Conservation (phyloP, 768 basidiomycete genomes). For the Naganishia friedmannii region DNA sequence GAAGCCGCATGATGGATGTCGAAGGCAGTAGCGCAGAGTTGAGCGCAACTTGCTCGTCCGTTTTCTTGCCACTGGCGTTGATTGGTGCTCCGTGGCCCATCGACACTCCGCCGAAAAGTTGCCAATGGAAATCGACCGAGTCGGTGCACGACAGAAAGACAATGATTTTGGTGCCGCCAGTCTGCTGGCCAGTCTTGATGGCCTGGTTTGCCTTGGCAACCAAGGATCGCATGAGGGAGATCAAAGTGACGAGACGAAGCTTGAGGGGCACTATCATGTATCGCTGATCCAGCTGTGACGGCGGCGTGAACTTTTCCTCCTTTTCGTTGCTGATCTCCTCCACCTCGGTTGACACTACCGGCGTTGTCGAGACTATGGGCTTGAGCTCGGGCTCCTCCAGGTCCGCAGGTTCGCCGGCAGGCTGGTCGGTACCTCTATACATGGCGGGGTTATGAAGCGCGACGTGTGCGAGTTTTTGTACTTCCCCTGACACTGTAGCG, state of each 20-base stretch:
- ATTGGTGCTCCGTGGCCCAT: conserved; percentile 59
- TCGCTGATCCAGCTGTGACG: conserved; percentile 87
- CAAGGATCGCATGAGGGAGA: conserved; percentile 79
- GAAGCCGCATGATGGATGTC: conserved; percentile 78
- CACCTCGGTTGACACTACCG: conserved; percentile 32
- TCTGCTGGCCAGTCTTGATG: conserved; percentile 41
- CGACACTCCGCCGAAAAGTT: conserved; percentile 66
- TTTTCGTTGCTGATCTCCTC: conserved; percentile 30
- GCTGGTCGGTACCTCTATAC: conserved; percentile 67
- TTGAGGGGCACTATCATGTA: conserved; percentile 87
- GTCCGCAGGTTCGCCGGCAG: conserved; percentile 49
- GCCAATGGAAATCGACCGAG: conserved; percentile 97
- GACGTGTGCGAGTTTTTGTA: conserved; percentile 84
- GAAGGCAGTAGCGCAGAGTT: conserved; percentile 75
- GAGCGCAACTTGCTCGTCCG: conserved; percentile 57
- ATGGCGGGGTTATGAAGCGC: conserved; percentile 75
- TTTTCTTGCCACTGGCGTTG: conserved; percentile 44
- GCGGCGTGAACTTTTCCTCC: conserved; percentile 74
- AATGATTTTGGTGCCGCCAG: conserved; percentile 59
- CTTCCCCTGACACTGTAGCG: conserved; percentile 91
- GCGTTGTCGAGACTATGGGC: conserved; percentile 11
- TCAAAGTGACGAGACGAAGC: conserved; percentile 83
- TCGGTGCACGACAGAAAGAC: conserved; percentile 97
- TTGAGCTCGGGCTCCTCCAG: conserved; percentile 34
- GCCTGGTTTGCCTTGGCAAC: conserved; percentile 57